These are phyloP conservation scores for Coemansia sp. DNA, from an alignment of 192 early-diverging fungal genomes.

Conservation along the genomic window DNA sequence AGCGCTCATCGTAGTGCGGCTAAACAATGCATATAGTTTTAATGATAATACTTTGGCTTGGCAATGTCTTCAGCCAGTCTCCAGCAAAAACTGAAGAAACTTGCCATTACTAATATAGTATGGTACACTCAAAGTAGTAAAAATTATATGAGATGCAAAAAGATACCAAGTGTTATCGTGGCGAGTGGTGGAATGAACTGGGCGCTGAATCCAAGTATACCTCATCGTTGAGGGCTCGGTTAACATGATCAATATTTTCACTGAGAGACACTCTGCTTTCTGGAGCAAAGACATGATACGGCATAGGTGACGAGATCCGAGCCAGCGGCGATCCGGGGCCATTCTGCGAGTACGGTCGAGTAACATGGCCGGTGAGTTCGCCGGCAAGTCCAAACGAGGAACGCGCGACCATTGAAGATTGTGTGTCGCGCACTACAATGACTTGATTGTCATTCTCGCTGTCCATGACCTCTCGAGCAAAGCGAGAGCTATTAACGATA, in stretches of 20 bases:
- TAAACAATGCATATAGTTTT: not conserved
- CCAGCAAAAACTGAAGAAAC: too few species aligned
- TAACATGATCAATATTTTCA: conserved; percentile 28
- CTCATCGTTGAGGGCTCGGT: conserved; percentile 6
- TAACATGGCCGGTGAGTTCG: not conserved
- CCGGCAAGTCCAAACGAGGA: conserved; percentile 18
- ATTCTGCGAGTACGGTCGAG: not conserved
- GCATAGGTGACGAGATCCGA: conserved; percentile 37
- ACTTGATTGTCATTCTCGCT: conserved; percentile 14
- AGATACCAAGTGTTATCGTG: not conserved
- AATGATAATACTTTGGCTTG: not conserved
- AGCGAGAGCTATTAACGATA: conserved; percentile 48
- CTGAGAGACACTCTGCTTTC: conserved; percentile 31
- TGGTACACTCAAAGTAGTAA: too few species aligned
- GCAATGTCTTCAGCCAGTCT: too few species aligned
- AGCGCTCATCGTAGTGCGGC: conserved; percentile 3
- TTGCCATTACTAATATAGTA: too few species aligned
- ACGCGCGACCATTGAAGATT: not conserved
- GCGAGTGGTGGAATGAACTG: not conserved
- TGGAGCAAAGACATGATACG: conserved; percentile 49
- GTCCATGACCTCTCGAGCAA: conserved; percentile 36
- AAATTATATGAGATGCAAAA: not conserved
- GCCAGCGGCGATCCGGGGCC: not conserved
- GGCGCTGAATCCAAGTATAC: not conserved
- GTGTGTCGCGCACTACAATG: conserved; percentile 31